Conservation (phyloP, 1,139 yeast genomes). For the Magnusiomyces suaveolens region DNA sequence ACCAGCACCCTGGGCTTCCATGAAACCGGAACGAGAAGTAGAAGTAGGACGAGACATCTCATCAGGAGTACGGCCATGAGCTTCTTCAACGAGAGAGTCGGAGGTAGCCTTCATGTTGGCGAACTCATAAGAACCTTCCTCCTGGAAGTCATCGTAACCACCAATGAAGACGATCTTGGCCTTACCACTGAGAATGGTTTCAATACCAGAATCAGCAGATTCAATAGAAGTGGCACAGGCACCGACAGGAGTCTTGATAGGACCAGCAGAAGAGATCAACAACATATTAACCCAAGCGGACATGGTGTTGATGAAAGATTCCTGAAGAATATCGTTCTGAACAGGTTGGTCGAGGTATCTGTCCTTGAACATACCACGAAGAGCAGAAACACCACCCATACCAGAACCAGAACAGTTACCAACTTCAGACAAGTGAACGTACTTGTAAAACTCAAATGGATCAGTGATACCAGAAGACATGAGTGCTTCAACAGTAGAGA, state of each 20-base stretch:
- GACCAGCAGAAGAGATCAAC: constrained; percentile 94
- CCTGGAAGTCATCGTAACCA: constrained; percentile 99
- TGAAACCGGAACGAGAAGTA: constrained; percentile 90
- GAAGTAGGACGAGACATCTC: constrained; percentile 99
- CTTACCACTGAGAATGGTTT: constrained; percentile 82
- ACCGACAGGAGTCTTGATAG: constrained; percentile 97
- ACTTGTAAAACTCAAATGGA: constrained; percentile 96
- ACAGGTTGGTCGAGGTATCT: constrained; percentile 87
- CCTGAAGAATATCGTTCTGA: constrained; percentile 93
- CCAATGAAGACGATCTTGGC: constrained; percentile 96
- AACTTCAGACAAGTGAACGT: constrained; percentile 94
- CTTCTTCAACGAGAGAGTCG: constrained; percentile 75
- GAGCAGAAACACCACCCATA: constrained; percentile 97
- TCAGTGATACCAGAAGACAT: constrained; percentile 91
- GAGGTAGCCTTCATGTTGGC: constrained; percentile 99
- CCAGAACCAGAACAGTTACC: constrained; percentile 99
- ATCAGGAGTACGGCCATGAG: constrained; percentile 92
- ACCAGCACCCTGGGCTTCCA: constrained; percentile 99
- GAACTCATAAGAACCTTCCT: constrained; percentile 95
- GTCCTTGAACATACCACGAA: constrained; percentile 96
- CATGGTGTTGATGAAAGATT: constrained; percentile 97
- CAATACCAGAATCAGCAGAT: constrained; percentile 92
- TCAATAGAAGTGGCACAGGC: constrained; percentile 99
- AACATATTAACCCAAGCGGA: constrained; percentile 99
- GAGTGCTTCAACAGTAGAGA: constrained; percentile 90